phyloP scores from a whole-genome alignment of 2,329 filamentous ascomycete species.

The Penicillium hesseltinei region DNA sequence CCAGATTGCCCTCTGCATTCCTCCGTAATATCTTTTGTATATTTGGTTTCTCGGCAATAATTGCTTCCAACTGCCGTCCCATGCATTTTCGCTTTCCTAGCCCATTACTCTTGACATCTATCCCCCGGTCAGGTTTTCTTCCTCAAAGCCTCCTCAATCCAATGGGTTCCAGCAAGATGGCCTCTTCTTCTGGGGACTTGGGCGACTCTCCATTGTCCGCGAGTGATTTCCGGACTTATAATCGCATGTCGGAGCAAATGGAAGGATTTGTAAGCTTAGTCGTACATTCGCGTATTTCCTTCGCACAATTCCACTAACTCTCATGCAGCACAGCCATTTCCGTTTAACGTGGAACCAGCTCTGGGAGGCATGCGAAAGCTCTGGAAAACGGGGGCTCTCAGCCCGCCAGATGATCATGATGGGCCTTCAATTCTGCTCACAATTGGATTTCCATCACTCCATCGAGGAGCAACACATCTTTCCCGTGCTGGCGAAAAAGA shows the following conservation, averaged over 20 bases:
- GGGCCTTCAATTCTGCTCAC: constrained; percentile 67
- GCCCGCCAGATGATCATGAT: constrained; percentile 66
- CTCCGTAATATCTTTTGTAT: not conserved
- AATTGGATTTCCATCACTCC: constrained; percentile 73
- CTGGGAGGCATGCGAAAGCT: constrained; percentile 61
- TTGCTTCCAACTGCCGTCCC: constrained; percentile 16
- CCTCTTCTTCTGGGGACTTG: not conserved
- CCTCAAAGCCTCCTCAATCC: not conserved
- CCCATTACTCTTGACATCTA: constrained; percentile 5
- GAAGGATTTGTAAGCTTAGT: constrained; percentile 62
- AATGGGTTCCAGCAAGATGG: constrained; percentile 10
- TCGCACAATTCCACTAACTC: constrained; percentile 9
- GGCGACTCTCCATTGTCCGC: constrained; percentile 54
- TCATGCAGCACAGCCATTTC: constrained; percentile 69
- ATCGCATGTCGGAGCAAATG: constrained; percentile 73
- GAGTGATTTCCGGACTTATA: constrained; percentile 67
- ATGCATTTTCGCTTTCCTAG: constrained; percentile 15
- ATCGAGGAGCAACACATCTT: constrained; percentile 85
- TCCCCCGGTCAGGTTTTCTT: constrained; percentile 3
- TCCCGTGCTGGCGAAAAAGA: constrained; percentile 70
- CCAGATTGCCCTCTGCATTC: not conserved
- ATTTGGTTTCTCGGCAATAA: constrained; percentile 15
- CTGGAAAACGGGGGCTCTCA: constrained; percentile 60
- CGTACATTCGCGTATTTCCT: not conserved
- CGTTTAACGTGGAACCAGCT: constrained; percentile 70